A percentile compares a stretch with the other conserved stretches of the same genome.
These are phyloP conservation scores for Solanum pennellii DNA, from an alignment of 257 asterid genomes.

Conservation along the genomic window DNA sequence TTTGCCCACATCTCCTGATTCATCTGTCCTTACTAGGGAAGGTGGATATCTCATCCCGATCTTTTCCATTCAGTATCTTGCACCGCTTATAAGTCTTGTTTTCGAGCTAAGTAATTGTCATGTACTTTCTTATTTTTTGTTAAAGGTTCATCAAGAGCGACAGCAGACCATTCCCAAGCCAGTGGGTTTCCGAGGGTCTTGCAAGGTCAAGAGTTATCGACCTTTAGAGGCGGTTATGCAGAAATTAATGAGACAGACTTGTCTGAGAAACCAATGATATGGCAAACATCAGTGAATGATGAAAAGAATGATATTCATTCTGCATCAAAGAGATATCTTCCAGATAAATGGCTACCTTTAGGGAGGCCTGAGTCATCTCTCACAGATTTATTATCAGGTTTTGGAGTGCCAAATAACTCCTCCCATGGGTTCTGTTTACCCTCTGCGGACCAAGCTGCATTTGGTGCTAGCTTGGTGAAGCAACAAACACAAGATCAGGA, in stretches of 20 bases:
- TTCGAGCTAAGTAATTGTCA: neutral
- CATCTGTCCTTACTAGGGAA: constrained; percentile 76
- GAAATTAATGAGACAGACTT: constrained; percentile 63
- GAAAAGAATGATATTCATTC: constrained; percentile 37
- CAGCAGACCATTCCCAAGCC: constrained; percentile 62
- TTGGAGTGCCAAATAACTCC: constrained; percentile 46
- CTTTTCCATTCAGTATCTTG: neutral
- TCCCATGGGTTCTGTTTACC: constrained; percentile 35
- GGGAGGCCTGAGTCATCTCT: constrained; percentile 69
- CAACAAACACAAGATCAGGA: constrained; percentile 45
- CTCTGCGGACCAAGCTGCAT: constrained; percentile 31
- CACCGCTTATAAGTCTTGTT: neutral
- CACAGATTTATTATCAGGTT: constrained; percentile 70
- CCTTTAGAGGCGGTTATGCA: constrained; percentile 60
- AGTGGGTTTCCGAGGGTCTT: constrained; percentile 73
- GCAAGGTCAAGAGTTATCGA: constrained; percentile 86
- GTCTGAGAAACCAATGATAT: constrained; percentile 44
- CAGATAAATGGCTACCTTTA: constrained; percentile 51
- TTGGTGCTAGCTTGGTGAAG: constrained; percentile 11
- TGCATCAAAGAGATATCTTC: constrained; percentile 37
- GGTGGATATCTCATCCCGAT: constrained; percentile 24
- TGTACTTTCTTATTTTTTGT: neutral
- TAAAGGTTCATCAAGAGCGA: constrained; percentile 57
- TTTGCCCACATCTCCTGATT: constrained; percentile 71
- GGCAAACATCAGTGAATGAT: constrained; percentile 50